Evolutionary conservation across 2,329 filamentous ascomycete genomes (phyloP).

Genomic region (Xylariaceae sp.): DNA sequence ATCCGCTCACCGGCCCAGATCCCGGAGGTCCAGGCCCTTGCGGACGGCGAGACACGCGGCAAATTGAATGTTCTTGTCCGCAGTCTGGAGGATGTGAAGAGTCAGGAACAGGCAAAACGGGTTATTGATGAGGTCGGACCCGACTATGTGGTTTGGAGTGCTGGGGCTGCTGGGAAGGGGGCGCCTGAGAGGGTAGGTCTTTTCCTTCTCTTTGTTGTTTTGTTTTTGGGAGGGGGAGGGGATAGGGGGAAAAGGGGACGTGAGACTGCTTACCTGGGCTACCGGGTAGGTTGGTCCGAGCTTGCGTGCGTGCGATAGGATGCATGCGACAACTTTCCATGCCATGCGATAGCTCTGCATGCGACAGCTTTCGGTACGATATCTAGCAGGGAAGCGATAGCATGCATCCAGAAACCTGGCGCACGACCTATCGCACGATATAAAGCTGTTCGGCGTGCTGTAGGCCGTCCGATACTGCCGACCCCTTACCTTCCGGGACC

Average conservation of each 20-base stretch:
- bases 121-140: slow-evolving; percentile 57
- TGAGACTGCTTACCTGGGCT: not conserved
- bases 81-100: slow-evolving; percentile 66
- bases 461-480: too few relatives aligned
- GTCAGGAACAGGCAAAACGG: slow-evolving; percentile 53
- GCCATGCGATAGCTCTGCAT: too few relatives aligned
- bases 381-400: too few relatives aligned
- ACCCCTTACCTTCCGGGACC: too few relatives aligned
- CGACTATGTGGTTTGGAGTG: slow-evolving; percentile 65
- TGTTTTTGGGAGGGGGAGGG: not conserved
- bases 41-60: slow-evolving; percentile 44
- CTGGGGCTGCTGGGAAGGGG: slow-evolving; percentile 59
- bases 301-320: too few relatives aligned
- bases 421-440: too few relatives aligned
- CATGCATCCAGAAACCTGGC: too few relatives aligned
- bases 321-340: too few relatives aligned
- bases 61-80: slow-evolving; percentile 64
- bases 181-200: slow-evolving; percentile 42
- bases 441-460: too few relatives aligned
- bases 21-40: slow-evolving; percentile 55
- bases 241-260: not conserved
- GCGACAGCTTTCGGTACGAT: too few relatives aligned
- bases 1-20: slow-evolving; percentile 69
- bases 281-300: too few relatives aligned
- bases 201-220: not conserved